Evolutionary conservation across 2,329 filamentous ascomycete genomes (phyloP).

Genomic region (Stenocarpella maydis): DNA sequence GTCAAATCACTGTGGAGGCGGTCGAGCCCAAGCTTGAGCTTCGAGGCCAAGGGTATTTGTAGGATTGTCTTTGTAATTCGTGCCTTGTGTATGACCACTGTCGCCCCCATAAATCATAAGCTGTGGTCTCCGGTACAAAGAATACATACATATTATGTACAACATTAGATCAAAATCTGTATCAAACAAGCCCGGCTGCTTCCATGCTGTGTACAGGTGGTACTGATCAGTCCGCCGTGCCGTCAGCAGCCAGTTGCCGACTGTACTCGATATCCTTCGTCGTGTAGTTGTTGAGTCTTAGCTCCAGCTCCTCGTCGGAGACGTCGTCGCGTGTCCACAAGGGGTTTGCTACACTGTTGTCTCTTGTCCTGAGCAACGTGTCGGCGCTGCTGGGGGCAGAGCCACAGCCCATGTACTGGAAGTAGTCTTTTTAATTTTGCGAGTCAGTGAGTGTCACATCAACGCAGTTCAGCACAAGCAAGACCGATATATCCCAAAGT

Average conservation of each 20-base stretch:
- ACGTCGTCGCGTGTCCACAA: constrained; percentile 33
- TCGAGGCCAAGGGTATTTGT: neutral
- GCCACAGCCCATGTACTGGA: constrained; percentile 48
- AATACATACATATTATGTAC: neutral
- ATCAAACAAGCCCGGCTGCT: neutral
- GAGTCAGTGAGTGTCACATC: neutral
- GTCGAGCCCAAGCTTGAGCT: neutral
- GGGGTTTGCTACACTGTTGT: neutral
- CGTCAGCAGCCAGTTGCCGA: constrained; percentile 11
- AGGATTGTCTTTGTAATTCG: neutral
- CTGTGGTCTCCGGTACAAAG: neutral
- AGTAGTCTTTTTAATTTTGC: constrained; percentile 50
- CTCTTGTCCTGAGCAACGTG: constrained; percentile 39
- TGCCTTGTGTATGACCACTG: neutral
- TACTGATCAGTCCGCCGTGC: neutral
- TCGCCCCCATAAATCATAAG: neutral
- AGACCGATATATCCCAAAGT: neutral
- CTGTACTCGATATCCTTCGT: constrained; percentile 30
- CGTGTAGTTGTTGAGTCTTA: constrained; percentile 46
- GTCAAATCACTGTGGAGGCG: neutral
- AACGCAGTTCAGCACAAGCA: neutral
- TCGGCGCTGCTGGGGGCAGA: constrained; percentile 48
- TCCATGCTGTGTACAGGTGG: neutral
- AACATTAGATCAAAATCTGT: neutral
- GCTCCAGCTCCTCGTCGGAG: constrained; percentile 49